phyloP scores from a whole-genome alignment of 192 early-diverging fungal genomes.

The Mortierella alpina region DNA sequence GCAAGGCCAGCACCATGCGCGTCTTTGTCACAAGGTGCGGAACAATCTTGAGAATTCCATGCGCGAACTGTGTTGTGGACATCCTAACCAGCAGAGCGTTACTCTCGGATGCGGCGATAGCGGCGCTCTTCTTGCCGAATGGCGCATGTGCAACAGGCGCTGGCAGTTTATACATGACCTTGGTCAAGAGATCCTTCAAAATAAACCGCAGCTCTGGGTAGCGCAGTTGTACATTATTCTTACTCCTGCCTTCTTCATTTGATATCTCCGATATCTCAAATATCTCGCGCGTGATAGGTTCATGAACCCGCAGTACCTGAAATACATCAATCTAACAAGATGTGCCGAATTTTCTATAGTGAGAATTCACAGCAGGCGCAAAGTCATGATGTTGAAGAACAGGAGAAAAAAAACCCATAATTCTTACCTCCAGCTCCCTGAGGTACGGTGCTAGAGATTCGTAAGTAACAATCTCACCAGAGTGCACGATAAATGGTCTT shows the following conservation, averaged over 20 bases:
- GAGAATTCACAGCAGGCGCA: not conserved
- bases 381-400: not conserved
- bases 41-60: constrained; percentile 38
- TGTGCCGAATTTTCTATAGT: too few relatives aligned
- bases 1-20: constrained; percentile 20
- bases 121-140: constrained; percentile 49
- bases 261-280: constrained; percentile 12
- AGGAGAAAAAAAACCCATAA: not conserved
- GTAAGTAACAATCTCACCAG: constrained; percentile 16
- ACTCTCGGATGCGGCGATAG: constrained; percentile 14
- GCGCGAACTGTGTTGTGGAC: constrained; percentile 44
- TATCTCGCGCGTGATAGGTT: constrained; percentile 27
- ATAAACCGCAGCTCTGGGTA: constrained; percentile 56
- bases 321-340: constrained; percentile 29
- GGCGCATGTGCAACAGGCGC: constrained; percentile 21
- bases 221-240: constrained; percentile 31
- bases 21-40: constrained; percentile 36
- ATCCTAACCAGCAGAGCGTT: constrained; percentile 51
- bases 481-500: not conserved
- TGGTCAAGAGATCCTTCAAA: constrained; percentile 59
- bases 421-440: constrained; percentile 50
- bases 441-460: constrained; percentile 47
- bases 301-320: constrained; percentile 38
- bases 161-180: constrained; percentile 58
- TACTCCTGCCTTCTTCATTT: not conserved